Evolutionary conservation across 495 filamentous ascomycete species (phyloP), one percentile per base, ranked within the genome.

Genomic region (Neurospora discreta): DNA sequence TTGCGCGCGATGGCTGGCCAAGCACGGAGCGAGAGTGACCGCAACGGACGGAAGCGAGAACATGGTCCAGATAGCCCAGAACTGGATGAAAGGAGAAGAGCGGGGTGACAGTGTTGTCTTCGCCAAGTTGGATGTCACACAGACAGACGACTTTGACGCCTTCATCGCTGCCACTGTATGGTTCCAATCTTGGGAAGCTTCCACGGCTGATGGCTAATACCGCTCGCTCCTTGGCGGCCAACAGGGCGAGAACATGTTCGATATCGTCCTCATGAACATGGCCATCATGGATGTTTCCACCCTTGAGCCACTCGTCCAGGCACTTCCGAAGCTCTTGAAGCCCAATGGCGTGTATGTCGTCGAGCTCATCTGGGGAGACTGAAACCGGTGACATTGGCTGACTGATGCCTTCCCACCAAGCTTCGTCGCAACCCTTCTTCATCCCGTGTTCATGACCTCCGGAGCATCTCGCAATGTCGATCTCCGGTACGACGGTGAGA

Each of bases 361-460:
- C 13, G n/a, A n/a, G n/a, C n/a, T 33, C 69, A 30, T 58, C 1
- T 39, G 44, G 30, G 13, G 11, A 7, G 23, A 58, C 16, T 7
- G 3, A 3, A 18, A 41, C 2, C 11, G 13, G 18, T 33, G 52
- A n/a, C 23, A 10, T 11, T 30, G 39, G 36, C 67, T 69, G 39
- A 39, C 67, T 69, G 16, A 46, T 4, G 10, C 10, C n/a, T 43
- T 38, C 23, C 30, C 20, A 20, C 13, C 3, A 42, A 84, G 82
- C 20, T 84, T 84, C 69, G 80, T 82, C 26, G 83, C 80, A 1
- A 82, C 82, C 0, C 36, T 84, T 26, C 78, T 84, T 44, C 83
- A 85, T 41, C 83, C 83, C 1, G 79, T 81, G 13, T 84, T 85
- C 75, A 80, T 83, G 71, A 84, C 83, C 18, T 80, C 80, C 13